A percentile compares a stretch with the other conserved stretches of the same genome.
These are phyloP conservation scores for Ceriops tagal DNA, from an alignment of 345 rosid species.

Conservation along the genomic window DNA sequence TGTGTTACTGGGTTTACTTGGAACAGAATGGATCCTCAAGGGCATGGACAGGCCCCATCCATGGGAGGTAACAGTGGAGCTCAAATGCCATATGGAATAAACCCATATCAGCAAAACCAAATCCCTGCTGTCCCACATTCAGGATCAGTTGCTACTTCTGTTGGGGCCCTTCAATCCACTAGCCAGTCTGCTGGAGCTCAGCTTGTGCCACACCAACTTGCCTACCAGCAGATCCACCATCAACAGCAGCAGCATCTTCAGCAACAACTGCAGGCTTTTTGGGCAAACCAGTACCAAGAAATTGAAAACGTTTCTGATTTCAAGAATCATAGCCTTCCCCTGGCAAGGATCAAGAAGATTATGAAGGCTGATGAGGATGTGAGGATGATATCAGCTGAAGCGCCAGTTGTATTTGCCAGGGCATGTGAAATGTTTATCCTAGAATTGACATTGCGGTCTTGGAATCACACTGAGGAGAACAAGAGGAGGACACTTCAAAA, in stretches of 20 bases:
- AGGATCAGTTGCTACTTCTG: constrained; percentile 35
- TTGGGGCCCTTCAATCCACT: constrained; percentile 41
- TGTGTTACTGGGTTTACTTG: constrained; percentile 14
- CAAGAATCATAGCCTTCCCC: constrained; percentile 91
- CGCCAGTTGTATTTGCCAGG: constrained; percentile 90
- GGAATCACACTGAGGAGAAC: constrained; percentile 98
- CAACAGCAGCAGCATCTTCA: constrained; percentile 92
- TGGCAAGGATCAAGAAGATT: constrained; percentile 97
- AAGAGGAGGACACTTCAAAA: constrained; percentile 93
- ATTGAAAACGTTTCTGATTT: constrained; percentile 77
- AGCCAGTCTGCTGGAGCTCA: constrained; percentile 55
- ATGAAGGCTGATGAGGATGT: constrained; percentile 99
- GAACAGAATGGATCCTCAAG: constrained; percentile 73
- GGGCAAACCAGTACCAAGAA: constrained; percentile 82
- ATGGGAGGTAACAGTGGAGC: constrained; percentile 43
- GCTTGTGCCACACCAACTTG: constrained; percentile 61
- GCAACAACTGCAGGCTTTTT: constrained; percentile 80
- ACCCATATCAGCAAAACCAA: constrained; percentile 56
- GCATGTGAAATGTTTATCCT: constrained; percentile 98
- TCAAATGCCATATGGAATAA: constrained; percentile 53
- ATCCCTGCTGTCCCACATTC: constrained; percentile 44
- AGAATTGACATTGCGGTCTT: constrained; percentile 83
- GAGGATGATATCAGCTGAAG: constrained; percentile 97
- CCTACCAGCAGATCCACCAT: constrained; percentile 81
- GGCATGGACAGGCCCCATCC: constrained; percentile 61